These are phyloP conservation scores for Pontederia crassipes DNA, from an alignment of 176 grass and related monocot species.

Conservation along the genomic window DNA sequence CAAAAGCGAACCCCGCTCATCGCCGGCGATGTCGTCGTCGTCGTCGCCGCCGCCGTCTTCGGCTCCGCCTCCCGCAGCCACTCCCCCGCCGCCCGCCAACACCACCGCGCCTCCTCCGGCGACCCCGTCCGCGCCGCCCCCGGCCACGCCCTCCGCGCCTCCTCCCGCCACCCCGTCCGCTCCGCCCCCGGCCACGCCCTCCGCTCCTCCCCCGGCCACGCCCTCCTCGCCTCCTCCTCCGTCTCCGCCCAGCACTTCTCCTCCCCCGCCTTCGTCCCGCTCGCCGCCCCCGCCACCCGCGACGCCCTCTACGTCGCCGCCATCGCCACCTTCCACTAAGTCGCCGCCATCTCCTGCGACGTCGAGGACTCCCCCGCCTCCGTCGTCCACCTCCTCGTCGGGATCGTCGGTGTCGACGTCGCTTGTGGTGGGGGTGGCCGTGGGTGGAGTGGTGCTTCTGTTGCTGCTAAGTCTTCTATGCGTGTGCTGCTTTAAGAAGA, in stretches of 20 bases:
- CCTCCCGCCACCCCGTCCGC: conserved; percentile 22
- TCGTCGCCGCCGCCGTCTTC: conserved; percentile 26
- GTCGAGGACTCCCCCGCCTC: neutral
- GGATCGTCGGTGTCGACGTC: conserved; percentile 17
- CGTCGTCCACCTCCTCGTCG: conserved; percentile 1
- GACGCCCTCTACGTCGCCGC: conserved; percentile 1
- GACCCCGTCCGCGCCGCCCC: neutral
- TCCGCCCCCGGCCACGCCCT: conserved; percentile 5
- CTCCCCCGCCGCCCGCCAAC: conserved; percentile 12
- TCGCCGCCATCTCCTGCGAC: conserved; percentile 12
- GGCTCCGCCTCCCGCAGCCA: neutral
- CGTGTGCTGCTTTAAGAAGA: conserved; percentile 48
- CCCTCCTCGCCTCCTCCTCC: conserved; percentile 7
- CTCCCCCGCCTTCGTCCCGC: neutral
- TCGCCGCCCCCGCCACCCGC: neutral
- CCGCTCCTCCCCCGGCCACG: conserved; percentile 4
- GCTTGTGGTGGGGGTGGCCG: conserved; percentile 42
- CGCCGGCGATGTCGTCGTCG: no score
- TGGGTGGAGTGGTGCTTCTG: conserved; percentile 38
- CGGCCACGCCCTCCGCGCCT: conserved; percentile 9
- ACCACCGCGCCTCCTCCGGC: conserved; percentile 18
- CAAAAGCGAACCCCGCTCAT: no score
- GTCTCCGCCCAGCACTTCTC: conserved; percentile 3
- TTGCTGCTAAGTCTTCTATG: conserved; percentile 49
- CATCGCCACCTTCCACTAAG: neutral